Percentiles rank a stretch among this genome's conserved stretches.
phyloP scores from a whole-genome alignment of 495 filamentous ascomycete species.

The Rhypophila decipiens region DNA sequence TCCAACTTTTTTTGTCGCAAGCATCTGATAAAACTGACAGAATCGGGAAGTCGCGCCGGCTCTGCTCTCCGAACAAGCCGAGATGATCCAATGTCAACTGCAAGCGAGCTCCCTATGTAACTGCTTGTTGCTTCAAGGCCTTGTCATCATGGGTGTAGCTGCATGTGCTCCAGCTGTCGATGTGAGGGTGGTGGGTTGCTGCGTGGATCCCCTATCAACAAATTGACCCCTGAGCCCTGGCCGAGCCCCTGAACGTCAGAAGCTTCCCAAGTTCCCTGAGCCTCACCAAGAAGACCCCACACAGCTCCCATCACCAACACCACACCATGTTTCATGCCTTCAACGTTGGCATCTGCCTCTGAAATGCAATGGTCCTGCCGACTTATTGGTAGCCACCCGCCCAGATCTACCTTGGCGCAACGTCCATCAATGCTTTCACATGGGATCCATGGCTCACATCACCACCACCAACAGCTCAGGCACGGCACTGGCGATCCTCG shows the following conservation, averaged over 20 bases:
- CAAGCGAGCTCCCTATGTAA: background rate
- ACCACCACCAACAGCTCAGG: background rate
- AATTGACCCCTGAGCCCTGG: background rate
- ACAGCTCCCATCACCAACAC: background rate
- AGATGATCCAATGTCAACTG: background rate
- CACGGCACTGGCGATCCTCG: too few species aligned
- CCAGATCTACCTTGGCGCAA: background rate
- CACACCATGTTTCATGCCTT: background rate
- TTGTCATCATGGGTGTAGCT: background rate
- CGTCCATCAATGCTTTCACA: background rate
- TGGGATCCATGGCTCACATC: conserved; percentile 5
- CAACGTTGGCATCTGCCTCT: background rate
- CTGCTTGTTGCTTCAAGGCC: background rate
- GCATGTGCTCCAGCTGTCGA: background rate
- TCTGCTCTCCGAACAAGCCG: too few species aligned
- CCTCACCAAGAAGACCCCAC: background rate
- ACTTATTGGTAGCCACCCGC: background rate
- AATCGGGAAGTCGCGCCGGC: background rate
- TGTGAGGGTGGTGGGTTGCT: too few species aligned
- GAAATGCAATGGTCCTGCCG: background rate
- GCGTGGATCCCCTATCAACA: too few species aligned
- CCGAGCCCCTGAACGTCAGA: background rate
- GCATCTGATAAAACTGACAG: background rate
- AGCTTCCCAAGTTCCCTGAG: too few species aligned
- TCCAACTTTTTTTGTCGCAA: background rate